phyloP scores from a whole-genome alignment of 345 rosid species.

The Bruguiera sexangula region DNA sequence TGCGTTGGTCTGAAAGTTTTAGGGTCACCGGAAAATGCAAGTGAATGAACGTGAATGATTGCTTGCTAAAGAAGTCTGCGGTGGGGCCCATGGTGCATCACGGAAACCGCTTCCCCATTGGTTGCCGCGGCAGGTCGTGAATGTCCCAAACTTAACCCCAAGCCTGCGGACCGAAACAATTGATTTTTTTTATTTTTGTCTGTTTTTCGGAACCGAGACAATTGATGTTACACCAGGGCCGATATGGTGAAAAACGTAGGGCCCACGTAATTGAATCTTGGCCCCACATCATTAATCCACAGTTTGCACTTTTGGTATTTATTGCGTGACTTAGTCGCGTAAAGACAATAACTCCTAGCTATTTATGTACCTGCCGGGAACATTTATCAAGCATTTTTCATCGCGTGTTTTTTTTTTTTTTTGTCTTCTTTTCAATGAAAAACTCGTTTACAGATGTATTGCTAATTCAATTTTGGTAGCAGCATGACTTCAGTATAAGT shows the following conservation, averaged over 20 bases:
- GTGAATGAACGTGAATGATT: neutral
- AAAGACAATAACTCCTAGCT: neutral
- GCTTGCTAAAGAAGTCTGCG: slow-evolving; percentile 16
- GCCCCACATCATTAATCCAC: slow-evolving; percentile 22
- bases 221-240: slow-evolving; percentile 16
- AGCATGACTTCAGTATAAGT: too few species aligned
- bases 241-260: slow-evolving; percentile 16
- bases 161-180: slow-evolving; percentile 25
- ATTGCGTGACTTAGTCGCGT: slow-evolving; percentile 2
- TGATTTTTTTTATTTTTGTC: neutral
- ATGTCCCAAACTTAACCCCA: slow-evolving; percentile 7
- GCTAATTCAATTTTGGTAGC: too few species aligned
- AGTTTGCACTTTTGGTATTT: neutral
- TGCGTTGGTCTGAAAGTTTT: too few species aligned
- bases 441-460: too few species aligned
- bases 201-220: slow-evolving; percentile 3
- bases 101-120: slow-evolving; percentile 41
- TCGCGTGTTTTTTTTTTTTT: slow-evolving; percentile 10
- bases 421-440: too few species aligned
- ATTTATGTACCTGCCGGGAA: neutral
- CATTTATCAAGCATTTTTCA: too few species aligned
- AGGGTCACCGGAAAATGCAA: neutral
- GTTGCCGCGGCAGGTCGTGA: slow-evolving; percentile 26
- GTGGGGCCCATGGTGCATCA: slow-evolving; percentile 32
- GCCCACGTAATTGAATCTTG: slow-evolving; percentile 26